Base-by-base conservation (phyloP, 2,329 filamentous ascomycete genomes). In the Colletotrichum sojae region DNA sequence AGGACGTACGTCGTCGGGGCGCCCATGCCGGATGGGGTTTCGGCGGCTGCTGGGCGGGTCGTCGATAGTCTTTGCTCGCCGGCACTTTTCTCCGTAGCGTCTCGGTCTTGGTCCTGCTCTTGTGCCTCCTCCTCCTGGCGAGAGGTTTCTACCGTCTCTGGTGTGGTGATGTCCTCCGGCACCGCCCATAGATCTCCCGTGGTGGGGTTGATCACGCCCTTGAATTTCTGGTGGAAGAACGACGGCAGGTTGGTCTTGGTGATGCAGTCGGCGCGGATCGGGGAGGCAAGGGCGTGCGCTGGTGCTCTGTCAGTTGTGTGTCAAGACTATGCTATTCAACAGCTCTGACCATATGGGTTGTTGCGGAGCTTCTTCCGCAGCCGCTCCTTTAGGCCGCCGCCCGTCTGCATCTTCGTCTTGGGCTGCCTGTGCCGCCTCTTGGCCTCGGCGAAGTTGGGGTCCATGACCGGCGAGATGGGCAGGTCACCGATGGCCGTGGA, bases 211-310 rank as follows among this genome's bases (percentile, higher is more conserved):
- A 80, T 75, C 13, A 89, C 80, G 2, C 89, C 74, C 31, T 85
- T 83, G 69, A 94, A 90, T 39, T 87, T 82, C 63, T 92, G 87
- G 5, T 93, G 80, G 75, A 94, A 91, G 73, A 86, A 89, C 15
- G 77, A 78, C 1, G 92, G 92, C 6, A 93, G 77, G 1, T 75
- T 74, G 0, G 77, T 75, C 0, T 74, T 70, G 1, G 89, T 89
- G 39, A 86, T 75, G 22, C 78, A 74, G 73, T 91, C 93, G 65
- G 77, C 73, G 62, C 92, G 89, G 22, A 91, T 65, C 0, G 89
- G 88, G 0, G 87, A 86, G 36, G 87, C 87, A 22, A 94, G 84
- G 6, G 89, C 87, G 52, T 84, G 84, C 3, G 91, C 91, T 92
- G 63, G 63, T 27, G 39, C 3, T 40, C 18, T 27, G 25, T 64